These are phyloP conservation scores for Colletotrichum sp. DNA, from an alignment of 2,329 filamentous ascomycete species.

Conservation along the genomic window DNA sequence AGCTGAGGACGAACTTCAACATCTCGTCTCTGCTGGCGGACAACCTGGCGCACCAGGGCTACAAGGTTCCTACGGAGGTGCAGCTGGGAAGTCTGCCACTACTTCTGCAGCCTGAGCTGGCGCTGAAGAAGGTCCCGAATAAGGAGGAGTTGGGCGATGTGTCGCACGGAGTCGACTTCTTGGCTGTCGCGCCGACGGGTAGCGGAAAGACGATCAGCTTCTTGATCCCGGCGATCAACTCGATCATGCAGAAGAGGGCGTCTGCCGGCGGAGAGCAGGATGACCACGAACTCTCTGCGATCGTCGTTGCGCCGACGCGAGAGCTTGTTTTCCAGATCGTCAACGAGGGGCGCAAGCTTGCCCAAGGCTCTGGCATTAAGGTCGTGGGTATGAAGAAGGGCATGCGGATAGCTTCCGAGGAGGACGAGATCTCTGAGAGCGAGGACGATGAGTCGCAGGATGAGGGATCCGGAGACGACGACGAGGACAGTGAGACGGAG, in stretches of 20 bases:
- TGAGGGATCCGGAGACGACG: constrained; percentile 38
- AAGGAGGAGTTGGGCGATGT: constrained; percentile 35
- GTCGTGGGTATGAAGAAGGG: constrained; percentile 86
- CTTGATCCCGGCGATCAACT: constrained; percentile 83
- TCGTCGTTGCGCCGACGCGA: constrained; percentile 80
- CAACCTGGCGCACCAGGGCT: constrained; percentile 86
- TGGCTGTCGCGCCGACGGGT: constrained; percentile 91
- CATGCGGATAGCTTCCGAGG: constrained; percentile 56
- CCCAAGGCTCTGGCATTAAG: constrained; percentile 76
- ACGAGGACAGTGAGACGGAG: constrained; percentile 31
- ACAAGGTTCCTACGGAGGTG: constrained; percentile 88
- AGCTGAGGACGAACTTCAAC: constrained; percentile 74
- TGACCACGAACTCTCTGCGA: constrained; percentile 62
- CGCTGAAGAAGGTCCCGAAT: constrained; percentile 43
- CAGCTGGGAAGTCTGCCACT: constrained; percentile 87
- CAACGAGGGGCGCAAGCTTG: constrained; percentile 85
- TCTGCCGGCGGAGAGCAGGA: constrained; percentile 39
- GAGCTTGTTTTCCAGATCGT: constrained; percentile 82
- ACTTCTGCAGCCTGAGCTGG: constrained; percentile 64
- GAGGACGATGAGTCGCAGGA: constrained; percentile 31
- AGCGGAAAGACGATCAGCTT: constrained; percentile 97
- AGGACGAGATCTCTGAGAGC: constrained; percentile 33
- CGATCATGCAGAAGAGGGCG: constrained; percentile 65
- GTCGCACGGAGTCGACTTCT: constrained; percentile 66
- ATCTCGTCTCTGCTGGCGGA: constrained; percentile 75